Percentiles rank a stretch among this genome's conserved stretches.
These are phyloP conservation scores for Podila epicladia DNA, from an alignment of 192 early-diverging fungal species.

Conservation along the genomic window DNA sequence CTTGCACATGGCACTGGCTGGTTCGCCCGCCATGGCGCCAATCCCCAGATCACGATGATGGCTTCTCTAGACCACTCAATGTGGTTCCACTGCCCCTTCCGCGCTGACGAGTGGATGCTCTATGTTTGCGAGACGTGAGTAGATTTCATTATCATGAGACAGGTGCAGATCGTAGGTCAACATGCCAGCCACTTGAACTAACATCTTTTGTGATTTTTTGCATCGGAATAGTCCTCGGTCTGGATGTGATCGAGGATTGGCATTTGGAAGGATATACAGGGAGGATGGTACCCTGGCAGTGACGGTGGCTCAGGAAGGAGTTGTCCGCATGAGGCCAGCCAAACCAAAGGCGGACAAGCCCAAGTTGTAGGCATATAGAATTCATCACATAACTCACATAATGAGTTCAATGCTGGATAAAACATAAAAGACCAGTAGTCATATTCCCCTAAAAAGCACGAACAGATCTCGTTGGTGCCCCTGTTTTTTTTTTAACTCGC, in stretches of 20 bases:
- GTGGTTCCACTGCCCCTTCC: conserved; percentile 88
- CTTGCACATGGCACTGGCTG: conserved; percentile 55
- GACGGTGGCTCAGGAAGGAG: conserved; percentile 88
- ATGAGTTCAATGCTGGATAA: too few relatives aligned
- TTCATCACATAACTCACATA: too few relatives aligned
- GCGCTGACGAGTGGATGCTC: conserved; percentile 85
- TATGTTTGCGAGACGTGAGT: conserved; percentile 47
- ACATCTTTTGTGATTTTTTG: not conserved
- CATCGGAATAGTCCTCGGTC: conserved; percentile 72
- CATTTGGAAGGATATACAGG: conserved; percentile 81
- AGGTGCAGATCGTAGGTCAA: not conserved
- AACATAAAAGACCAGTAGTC: too few relatives aligned
- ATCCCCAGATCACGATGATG: conserved; percentile 62
- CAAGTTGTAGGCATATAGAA: conserved; percentile 12
- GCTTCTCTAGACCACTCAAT: conserved; percentile 77
- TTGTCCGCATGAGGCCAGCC: conserved; percentile 57
- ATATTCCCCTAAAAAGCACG: too few relatives aligned
- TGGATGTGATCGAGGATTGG: conserved; percentile 77
- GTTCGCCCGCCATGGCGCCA: conserved; percentile 52
- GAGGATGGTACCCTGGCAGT: conserved; percentile 81
- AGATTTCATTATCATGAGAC: too few relatives aligned
- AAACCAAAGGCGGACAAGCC: conserved; percentile 12
- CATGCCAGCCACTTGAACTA: not conserved
- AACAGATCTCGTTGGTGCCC: too few relatives aligned
- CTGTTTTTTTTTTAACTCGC: too few relatives aligned